These are phyloP conservation scores for Selaginella moellendorffii DNA, from an alignment of 75 land plant genomes.

Conservation along the genomic window DNA sequence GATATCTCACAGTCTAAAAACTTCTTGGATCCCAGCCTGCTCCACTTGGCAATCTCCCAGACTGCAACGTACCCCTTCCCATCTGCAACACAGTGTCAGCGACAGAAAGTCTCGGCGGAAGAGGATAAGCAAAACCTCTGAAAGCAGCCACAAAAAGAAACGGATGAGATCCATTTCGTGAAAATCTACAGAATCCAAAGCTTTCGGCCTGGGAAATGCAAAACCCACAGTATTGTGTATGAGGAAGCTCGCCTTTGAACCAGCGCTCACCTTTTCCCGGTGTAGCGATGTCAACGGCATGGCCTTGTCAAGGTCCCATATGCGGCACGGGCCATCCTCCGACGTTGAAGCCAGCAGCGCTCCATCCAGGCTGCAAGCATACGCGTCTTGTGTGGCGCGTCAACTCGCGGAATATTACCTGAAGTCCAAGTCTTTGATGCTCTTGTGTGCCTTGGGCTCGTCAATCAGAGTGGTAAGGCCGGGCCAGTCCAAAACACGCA, in stretches of 20 bases:
- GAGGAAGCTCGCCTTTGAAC: too few species aligned
- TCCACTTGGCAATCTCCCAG: slow-evolving; percentile 82
- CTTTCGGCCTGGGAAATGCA: neutral
- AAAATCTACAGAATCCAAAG: neutral
- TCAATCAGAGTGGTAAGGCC: slow-evolving; percentile 52
- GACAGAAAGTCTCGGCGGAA: too few species aligned
- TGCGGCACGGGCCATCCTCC: slow-evolving; percentile 69
- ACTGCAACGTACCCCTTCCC: slow-evolving; percentile 42
- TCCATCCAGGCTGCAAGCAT: slow-evolving; percentile 62
- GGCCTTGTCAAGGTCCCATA: slow-evolving; percentile 66
- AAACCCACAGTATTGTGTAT: neutral
- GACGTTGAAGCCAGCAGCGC: slow-evolving; percentile 73
- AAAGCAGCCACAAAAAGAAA: neutral
- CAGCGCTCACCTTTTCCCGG: slow-evolving; percentile 28
- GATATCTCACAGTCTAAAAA: slow-evolving; percentile 48
- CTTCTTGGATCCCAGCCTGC: slow-evolving; percentile 58
- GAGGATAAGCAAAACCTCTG: too few species aligned
- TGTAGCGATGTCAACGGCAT: slow-evolving; percentile 32
- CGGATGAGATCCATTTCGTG: neutral
- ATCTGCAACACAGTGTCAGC: slow-evolving; percentile 25
- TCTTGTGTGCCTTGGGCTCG: slow-evolving; percentile 65
- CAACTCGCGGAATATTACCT: slow-evolving; percentile 31
- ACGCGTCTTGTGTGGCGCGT: neutral
- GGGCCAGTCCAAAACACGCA: slow-evolving; percentile 89
- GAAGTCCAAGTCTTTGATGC: slow-evolving; percentile 68